A percentile compares a stretch with the other conserved stretches of the same genome.
Evolutionary conservation across 495 filamentous ascomycete species (phyloP).

Genomic region (Podospora sp.): DNA sequence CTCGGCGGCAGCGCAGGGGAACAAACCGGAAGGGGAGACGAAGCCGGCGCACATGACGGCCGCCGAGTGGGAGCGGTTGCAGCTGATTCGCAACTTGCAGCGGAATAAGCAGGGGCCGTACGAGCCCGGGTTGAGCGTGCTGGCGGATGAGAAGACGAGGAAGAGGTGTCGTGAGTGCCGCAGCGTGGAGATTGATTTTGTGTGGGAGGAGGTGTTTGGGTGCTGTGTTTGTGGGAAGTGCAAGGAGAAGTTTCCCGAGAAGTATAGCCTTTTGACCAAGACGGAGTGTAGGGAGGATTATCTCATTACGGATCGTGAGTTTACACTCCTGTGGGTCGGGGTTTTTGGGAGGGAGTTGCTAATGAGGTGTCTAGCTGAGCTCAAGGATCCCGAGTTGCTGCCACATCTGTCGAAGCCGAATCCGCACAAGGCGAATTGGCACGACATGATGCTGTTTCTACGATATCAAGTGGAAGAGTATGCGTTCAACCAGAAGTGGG

Average conservation of each 20-base stretch:
- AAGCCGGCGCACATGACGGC: constrained; percentile 88
- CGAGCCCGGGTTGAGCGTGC: constrained; percentile 78
- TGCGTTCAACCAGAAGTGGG: constrained; percentile 83
- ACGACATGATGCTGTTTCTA: constrained; percentile 97
- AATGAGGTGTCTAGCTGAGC: constrained; percentile 63
- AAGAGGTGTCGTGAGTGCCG: constrained; percentile 84
- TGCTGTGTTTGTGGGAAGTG: constrained; percentile 72
- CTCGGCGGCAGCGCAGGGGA: constrained; percentile 25
- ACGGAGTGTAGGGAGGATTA: constrained; percentile 96
- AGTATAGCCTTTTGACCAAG: constrained; percentile 92
- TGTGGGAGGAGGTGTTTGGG: constrained; percentile 81
- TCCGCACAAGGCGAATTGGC: constrained; percentile 93
- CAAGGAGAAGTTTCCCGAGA: constrained; percentile 87
- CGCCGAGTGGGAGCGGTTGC: constrained; percentile 88
- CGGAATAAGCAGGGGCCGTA: constrained; percentile 78
- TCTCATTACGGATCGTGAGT: constrained; percentile 86
- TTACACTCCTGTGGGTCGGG: background rate
- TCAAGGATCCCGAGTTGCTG: constrained; percentile 80
- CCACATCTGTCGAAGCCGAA: constrained; percentile 89
- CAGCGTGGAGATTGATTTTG: constrained; percentile 86
- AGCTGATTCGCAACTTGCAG: constrained; percentile 67
- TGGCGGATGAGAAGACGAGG: constrained; percentile 62
- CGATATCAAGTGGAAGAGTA: constrained; percentile 94
- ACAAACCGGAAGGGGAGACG: constrained; percentile 52
- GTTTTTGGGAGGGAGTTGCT: background rate